These are phyloP conservation scores for Yamadazyma spencermartinsiae DNA, from an alignment of 1,139 yeast genomes.

Conservation along the genomic window DNA sequence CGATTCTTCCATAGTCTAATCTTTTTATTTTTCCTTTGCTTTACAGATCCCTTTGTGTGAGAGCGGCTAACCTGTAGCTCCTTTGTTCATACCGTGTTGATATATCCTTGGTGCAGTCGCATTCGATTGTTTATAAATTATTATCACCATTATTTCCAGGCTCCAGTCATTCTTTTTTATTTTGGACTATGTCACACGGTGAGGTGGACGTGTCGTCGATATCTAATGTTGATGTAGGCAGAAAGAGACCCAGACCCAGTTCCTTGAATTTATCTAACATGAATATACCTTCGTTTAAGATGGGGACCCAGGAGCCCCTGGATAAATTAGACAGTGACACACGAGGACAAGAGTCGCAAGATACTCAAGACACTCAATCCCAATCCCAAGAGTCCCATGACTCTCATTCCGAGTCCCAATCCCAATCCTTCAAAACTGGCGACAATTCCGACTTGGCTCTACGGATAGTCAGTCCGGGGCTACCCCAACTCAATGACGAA, in stretches of 20 bases:
- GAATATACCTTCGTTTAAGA: conserved; percentile 5
- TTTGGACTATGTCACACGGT: conserved; percentile 21
- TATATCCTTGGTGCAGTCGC: not conserved
- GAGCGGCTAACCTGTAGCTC: too few relatives aligned
- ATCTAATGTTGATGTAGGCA: conserved; percentile 8
- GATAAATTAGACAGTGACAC: too few relatives aligned
- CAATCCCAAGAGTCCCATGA: too few relatives aligned
- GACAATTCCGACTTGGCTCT: conserved; percentile 29
- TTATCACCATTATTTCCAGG: not conserved
- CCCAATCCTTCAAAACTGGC: not conserved
- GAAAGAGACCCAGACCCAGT: conserved; percentile 26
- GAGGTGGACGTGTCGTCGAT: conserved; percentile 19
- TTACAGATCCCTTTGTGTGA: too few relatives aligned
- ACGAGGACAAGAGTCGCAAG: too few relatives aligned
- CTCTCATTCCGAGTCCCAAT: not conserved
- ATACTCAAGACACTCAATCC: too few relatives aligned
- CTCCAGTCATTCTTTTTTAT: not conserved
- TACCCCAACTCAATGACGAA: conserved; percentile 45
- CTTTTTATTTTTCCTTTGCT: too few relatives aligned
- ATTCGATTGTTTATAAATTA: not conserved
- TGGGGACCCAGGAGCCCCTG: too few relatives aligned
- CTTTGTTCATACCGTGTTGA: not conserved
- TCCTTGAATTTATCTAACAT: conserved; percentile 20
- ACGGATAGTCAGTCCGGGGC: conserved; percentile 48
- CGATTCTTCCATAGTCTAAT: too few relatives aligned